Conservation (phyloP, 2,329 filamentous ascomycete species). For the Claviceps spartinae region DNA sequence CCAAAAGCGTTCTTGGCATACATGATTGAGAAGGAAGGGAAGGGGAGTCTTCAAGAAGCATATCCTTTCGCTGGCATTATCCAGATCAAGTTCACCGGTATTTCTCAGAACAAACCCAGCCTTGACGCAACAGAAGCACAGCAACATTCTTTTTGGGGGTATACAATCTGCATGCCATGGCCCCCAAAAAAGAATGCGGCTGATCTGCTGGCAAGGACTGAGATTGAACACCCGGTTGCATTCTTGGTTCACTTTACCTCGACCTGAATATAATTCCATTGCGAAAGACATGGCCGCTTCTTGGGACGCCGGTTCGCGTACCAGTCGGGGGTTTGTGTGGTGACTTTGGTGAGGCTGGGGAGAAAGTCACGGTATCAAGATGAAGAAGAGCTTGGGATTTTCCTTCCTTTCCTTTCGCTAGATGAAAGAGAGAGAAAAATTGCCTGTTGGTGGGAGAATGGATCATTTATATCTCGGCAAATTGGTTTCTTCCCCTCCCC, state of each 20-base stretch:
- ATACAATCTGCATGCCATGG: too few species aligned
- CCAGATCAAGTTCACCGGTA: constrained; percentile 78
- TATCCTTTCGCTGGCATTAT: constrained; percentile 82
- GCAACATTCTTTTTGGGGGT: too few species aligned
- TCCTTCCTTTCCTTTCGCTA: too few species aligned
- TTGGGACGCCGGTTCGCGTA: constrained; percentile 9
- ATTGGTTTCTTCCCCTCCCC: neutral
- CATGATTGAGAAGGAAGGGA: constrained; percentile 13
- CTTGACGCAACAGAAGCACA: neutral
- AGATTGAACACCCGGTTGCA: constrained; percentile 32
- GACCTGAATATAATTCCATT: constrained; percentile 24
- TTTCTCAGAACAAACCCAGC: constrained; percentile 49
- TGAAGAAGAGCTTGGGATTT: too few species aligned
- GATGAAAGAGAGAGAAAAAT: neutral
- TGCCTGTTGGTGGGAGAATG: neutral
- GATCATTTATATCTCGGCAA: neutral
- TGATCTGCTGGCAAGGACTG: constrained; percentile 3
- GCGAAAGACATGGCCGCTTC: constrained; percentile 17
- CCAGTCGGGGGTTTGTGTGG: constrained; percentile 1
- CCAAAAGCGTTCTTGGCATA: constrained; percentile 14
- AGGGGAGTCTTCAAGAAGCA: constrained; percentile 45
- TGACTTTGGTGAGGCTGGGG: too few species aligned
- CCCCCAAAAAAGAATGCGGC: neutral
- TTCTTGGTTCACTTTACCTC: constrained; percentile 32
- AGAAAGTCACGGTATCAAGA: too few species aligned